Evolutionary conservation across 805 yeast species (phyloP).

Genomic region (Candida parachauliodes): DNA sequence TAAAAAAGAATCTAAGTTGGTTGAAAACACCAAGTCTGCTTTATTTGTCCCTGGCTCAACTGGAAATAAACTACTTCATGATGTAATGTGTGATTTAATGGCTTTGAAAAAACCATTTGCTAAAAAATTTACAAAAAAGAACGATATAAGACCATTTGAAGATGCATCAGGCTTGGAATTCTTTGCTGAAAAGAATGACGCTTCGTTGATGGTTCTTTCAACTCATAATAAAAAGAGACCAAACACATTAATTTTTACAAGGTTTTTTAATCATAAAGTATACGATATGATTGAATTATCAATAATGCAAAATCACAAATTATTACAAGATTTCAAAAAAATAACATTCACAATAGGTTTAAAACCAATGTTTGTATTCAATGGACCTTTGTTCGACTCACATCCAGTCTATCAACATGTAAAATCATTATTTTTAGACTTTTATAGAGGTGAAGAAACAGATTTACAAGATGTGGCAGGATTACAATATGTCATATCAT

Average conservation of each 20-base stretch:
- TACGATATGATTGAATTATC: constrained; percentile 93
- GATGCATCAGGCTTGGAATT: constrained; percentile 83
- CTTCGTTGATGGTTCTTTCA: constrained; percentile 76
- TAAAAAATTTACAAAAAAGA: constrained; percentile 83
- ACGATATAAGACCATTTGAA: constrained; percentile 89
- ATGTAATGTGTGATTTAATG: constrained; percentile 82
- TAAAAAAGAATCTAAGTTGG: constrained; percentile 79
- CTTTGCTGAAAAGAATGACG: constrained; percentile 91
- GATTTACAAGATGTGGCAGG: constrained; percentile 91
- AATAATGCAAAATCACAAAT: constrained; percentile 59
- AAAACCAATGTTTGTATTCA: constrained; percentile 91
- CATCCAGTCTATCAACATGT: constrained; percentile 83
- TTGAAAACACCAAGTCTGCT: constrained; percentile 87
- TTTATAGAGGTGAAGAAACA: constrained; percentile 81
- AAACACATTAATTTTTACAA: constrained; percentile 78
- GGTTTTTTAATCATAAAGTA: constrained; percentile 86
- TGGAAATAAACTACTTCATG: constrained; percentile 75
- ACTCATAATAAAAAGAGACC: constrained; percentile 89
- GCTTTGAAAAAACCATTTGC: constrained; percentile 88
- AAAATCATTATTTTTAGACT: constrained; percentile 85
- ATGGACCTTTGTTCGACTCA: constrained; percentile 86
- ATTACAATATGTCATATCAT: constrained; percentile 81
- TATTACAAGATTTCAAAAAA: constrained; percentile 76
- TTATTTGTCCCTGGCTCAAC: constrained; percentile 88
- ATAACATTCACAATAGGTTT: constrained; percentile 81